A percentile compares a stretch with the other conserved stretches of the same genome.
Conservation (phyloP, 176 grass and related monocot genomes). For the Alopecurus myosuroides region DNA sequence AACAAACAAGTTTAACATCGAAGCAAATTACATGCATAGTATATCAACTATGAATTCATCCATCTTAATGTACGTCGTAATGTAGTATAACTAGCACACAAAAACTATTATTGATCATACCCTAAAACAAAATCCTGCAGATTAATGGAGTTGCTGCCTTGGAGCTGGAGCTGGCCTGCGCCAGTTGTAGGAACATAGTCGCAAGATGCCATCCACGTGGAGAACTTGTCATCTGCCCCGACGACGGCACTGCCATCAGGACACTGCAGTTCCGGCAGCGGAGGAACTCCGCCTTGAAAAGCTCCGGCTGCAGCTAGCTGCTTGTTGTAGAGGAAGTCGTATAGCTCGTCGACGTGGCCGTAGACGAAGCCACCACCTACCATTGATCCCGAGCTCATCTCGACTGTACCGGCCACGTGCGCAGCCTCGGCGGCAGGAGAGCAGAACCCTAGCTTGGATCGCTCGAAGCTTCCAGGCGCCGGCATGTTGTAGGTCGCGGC, state of each 20-base stretch:
- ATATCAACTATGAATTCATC: slow-evolving; percentile 23
- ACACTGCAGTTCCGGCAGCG: slow-evolving; percentile 43
- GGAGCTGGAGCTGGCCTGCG: slow-evolving; percentile 7
- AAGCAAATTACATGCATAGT: not conserved
- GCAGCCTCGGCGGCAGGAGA: slow-evolving; percentile 23
- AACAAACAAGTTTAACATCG: slow-evolving; percentile 21
- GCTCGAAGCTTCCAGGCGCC: slow-evolving; percentile 38
- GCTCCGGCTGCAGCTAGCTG: slow-evolving; percentile 5
- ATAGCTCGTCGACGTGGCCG: slow-evolving; percentile 37
- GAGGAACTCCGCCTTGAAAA: slow-evolving; percentile 23
- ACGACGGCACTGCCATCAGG: slow-evolving; percentile 22
- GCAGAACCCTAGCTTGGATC: slow-evolving; percentile 49
- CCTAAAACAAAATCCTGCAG: slow-evolving; percentile 54
- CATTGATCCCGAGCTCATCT: slow-evolving; percentile 17
- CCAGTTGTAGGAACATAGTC: slow-evolving; percentile 23
- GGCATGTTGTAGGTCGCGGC: slow-evolving; percentile 26
- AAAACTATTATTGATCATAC: slow-evolving; percentile 33
- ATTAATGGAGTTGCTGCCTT: slow-evolving; percentile 25
- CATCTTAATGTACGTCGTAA: not conserved
- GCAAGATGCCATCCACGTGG: slow-evolving; percentile 36
- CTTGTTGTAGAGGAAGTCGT: slow-evolving; percentile 47
- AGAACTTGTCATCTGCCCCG: slow-evolving; percentile 46
- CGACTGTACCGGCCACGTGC: not conserved
- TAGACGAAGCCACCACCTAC: slow-evolving; percentile 10
- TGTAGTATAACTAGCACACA: not conserved